phyloP scores from a whole-genome alignment of 208 protist species.

The Crithidia bombi region DNA sequence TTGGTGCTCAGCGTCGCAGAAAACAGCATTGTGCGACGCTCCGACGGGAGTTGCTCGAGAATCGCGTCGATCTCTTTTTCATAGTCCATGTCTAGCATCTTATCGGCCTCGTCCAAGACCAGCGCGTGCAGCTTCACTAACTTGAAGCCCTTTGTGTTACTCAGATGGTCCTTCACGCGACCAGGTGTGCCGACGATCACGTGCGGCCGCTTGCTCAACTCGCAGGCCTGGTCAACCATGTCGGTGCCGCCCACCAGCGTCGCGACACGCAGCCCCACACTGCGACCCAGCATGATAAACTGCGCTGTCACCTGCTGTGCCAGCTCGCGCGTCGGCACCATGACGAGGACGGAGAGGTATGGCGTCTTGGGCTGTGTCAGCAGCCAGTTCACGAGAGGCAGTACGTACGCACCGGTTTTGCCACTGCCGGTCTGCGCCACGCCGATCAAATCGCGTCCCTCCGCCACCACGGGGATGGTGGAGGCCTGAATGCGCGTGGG shows the following conservation, averaged over 20 bases:
- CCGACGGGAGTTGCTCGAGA: slow-evolving; percentile 88
- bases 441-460: slow-evolving; percentile 96
- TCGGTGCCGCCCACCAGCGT: slow-evolving; percentile 95
- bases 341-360: slow-evolving; percentile 92
- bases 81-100: slow-evolving; percentile 98
- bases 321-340: slow-evolving; percentile 98
- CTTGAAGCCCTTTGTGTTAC: slow-evolving; percentile 98
- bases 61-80: slow-evolving; percentile 98
- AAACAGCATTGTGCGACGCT: slow-evolving; percentile 97
- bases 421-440: slow-evolving; percentile 99
- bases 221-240: slow-evolving; percentile 95
- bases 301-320: slow-evolving; percentile 97
- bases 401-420: slow-evolving; percentile 99
- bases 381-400: slow-evolving; percentile 98
- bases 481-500: slow-evolving; percentile 97
- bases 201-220: slow-evolving; percentile 95
- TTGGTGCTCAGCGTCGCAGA: slow-evolving; percentile 99
- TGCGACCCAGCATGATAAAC: slow-evolving; percentile 90
- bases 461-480: slow-evolving; percentile 92
- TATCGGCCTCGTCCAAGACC: slow-evolving; percentile 98
- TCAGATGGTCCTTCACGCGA: slow-evolving; percentile 97
- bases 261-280: slow-evolving; percentile 89
- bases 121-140: slow-evolving; percentile 95
- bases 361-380: slow-evolving; percentile 92
- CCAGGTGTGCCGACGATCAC: slow-evolving; percentile 98